phyloP scores from a whole-genome alignment of 2,329 filamentous ascomycete genomes.

The Ophiostoma sp. region DNA sequence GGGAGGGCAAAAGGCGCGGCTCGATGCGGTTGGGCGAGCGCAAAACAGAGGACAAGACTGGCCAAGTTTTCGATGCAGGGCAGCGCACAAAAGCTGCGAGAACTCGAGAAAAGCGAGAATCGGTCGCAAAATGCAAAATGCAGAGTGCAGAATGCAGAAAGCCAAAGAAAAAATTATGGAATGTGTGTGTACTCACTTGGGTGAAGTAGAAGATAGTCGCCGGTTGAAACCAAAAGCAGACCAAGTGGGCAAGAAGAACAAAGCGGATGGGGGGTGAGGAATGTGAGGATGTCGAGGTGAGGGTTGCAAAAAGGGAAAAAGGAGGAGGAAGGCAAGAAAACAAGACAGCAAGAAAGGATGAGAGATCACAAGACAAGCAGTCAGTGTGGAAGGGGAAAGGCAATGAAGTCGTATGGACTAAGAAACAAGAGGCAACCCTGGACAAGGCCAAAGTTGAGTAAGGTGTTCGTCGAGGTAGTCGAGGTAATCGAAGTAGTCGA shows the following conservation, averaged over 20 bases:
- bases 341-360: background rate
- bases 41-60: constrained; percentile 11
- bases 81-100: background rate
- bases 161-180: background rate
- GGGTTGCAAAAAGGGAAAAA: constrained; percentile 6
- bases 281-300: background rate
- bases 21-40: background rate
- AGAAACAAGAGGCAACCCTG: constrained; percentile 20
- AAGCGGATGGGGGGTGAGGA: constrained; percentile 7
- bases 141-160: background rate
- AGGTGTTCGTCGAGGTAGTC: constrained; percentile 16
- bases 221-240: constrained; percentile 12
- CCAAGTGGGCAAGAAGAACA: constrained; percentile 8
- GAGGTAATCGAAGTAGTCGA: constrained; percentile 3
- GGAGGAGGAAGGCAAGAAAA: background rate
- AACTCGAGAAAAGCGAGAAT: background rate
- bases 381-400: constrained; percentile 3
- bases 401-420: background rate
- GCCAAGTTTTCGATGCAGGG: background rate
- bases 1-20: background rate
- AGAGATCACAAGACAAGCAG: background rate
- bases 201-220: constrained; percentile 7
- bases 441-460: constrained; percentile 13
- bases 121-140: background rate
- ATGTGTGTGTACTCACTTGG: constrained; percentile 8